Percentiles rank a stretch among this genome's conserved stretches.
phyloP scores from a whole-genome alignment of 83 land plant species.

The Picea abies region DNA sequence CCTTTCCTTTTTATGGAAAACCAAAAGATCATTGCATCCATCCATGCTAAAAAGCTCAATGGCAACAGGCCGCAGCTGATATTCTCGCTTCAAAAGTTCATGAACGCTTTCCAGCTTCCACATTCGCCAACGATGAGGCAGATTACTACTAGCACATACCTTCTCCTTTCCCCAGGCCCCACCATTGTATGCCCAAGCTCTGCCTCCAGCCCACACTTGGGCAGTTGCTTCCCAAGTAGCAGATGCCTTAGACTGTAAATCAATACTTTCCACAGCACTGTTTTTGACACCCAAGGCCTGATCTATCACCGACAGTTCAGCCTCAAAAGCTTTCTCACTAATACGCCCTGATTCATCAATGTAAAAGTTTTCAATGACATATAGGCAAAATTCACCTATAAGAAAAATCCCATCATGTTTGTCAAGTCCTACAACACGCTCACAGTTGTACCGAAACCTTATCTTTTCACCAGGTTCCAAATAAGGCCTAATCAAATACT shows the following conservation, averaged over 20 bases:
- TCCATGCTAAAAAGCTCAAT: constrained; percentile 99
- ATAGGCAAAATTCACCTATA: constrained; percentile 88
- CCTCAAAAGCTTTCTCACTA: constrained; percentile 86
- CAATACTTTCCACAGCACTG: constrained; percentile 48
- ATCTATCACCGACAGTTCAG: constrained; percentile 94
- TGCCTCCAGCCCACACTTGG: constrained; percentile 73
- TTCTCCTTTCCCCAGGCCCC: constrained; percentile 99
- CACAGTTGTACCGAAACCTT: constrained; percentile 91
- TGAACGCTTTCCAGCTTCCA: constrained; percentile 99
- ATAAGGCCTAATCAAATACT: constrained; percentile 94
- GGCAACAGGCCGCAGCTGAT: constrained; percentile 98
- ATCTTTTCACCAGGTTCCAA: constrained; percentile 94
- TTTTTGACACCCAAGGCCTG: constrained; percentile 94
- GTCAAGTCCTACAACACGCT: constrained; percentile 96
- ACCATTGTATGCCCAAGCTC: constrained; percentile 98
- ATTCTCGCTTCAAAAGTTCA: constrained; percentile 95
- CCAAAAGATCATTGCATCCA: constrained; percentile 97
- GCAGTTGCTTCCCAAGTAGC: constrained; percentile 51
- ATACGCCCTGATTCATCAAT: constrained; percentile 86
- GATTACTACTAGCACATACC: constrained; percentile 56
- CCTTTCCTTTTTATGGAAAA: constrained; percentile 97
- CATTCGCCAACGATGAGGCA: constrained; percentile 95
- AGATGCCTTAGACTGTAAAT: constrained; percentile 59
- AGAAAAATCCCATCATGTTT: constrained; percentile 99
- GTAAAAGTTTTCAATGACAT: constrained; percentile 93